Percentiles rank a stretch among this genome's conserved stretches.
These are phyloP conservation scores for Trichomonas gallinae DNA, from an alignment of 208 protist genomes.

Conservation along the genomic window DNA sequence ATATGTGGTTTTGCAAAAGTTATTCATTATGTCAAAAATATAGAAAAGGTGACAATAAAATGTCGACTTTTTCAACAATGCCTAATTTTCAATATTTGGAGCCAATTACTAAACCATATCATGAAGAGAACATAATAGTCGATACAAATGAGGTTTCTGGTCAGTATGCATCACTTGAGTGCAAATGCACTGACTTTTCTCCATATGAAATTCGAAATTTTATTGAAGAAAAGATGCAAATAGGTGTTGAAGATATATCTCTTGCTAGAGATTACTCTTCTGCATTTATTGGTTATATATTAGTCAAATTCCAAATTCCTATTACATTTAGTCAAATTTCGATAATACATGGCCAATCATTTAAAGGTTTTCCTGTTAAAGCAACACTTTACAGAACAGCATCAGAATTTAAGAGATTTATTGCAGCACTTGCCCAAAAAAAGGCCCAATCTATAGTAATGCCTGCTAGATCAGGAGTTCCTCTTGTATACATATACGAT, in stretches of 20 bases:
- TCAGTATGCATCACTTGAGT: not conserved
- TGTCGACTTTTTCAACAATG: too few species aligned
- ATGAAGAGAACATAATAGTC: too few species aligned
- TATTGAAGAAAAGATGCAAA: not conserved
- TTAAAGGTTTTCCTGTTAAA: not conserved
- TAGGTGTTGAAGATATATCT: not conserved
- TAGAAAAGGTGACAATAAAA: too few species aligned
- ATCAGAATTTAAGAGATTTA: not conserved
- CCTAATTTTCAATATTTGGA: too few species aligned
- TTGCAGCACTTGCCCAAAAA: not conserved
- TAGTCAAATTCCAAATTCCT: not conserved
- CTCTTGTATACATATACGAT: not conserved
- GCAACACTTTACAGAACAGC: not conserved
- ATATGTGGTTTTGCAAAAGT: too few species aligned
- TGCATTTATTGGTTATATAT: not conserved
- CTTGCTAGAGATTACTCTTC: not conserved
- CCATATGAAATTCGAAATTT: conserved; percentile 17
- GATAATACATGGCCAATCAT: not conserved
- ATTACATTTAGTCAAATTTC: not conserved
- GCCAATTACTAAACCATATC: too few species aligned
- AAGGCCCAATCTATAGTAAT: not conserved
- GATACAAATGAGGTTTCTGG: not conserved
- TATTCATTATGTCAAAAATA: too few species aligned
- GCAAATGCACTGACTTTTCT: not conserved
- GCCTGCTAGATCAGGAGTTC: not conserved